Evolutionary conservation across 2,329 filamentous ascomycete species (phyloP).

Genomic region (Simplicillium aogashimaense): DNA sequence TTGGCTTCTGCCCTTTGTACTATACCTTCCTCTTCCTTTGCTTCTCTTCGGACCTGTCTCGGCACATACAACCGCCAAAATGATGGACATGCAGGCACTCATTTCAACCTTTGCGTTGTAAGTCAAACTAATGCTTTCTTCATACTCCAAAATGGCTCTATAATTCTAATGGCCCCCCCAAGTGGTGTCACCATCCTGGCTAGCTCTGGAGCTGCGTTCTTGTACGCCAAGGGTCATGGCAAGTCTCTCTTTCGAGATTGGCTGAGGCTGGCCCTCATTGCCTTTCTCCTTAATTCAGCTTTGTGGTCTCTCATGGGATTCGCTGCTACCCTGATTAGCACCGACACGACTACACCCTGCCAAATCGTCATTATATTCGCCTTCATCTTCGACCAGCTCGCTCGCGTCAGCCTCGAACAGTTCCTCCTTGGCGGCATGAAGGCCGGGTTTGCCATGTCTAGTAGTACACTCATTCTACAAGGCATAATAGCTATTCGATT

Average conservation of each 20-base stretch:
- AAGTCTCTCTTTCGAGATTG: conserved; percentile 42
- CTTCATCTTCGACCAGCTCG: conserved; percentile 46
- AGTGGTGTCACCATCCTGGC: conserved; percentile 46
- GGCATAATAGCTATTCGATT: conserved; percentile 36
- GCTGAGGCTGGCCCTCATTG: conserved; percentile 54
- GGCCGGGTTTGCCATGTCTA: conserved; percentile 23
- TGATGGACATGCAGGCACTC: conserved; percentile 30
- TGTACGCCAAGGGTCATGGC: conserved; percentile 36
- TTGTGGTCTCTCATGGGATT: conserved; percentile 46
- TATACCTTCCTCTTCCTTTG: conserved; percentile 27
- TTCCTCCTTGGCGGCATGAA: conserved; percentile 42
- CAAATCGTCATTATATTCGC: conserved; percentile 42
- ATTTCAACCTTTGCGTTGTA: conserved; percentile 46
- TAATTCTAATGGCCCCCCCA: background rate
- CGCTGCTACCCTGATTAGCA: conserved; percentile 35
- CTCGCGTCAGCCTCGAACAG: conserved; percentile 42
- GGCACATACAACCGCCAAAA: conserved; percentile 29
- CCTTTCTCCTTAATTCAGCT: conserved; percentile 39
- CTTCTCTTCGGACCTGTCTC: conserved; percentile 24
- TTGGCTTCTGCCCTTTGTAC: conserved; percentile 29
- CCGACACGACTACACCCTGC: conserved; percentile 32
- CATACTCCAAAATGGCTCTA: background rate
- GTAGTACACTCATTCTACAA: conserved; percentile 32
- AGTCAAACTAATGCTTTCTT: conserved; percentile 15
- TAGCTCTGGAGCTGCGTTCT: conserved; percentile 34